A percentile compares a stretch with the other conserved stretches of the same genome.
phyloP scores from a whole-genome alignment of 192 early-diverging fungal genomes.

The Nowakowskiella sp. region DNA sequence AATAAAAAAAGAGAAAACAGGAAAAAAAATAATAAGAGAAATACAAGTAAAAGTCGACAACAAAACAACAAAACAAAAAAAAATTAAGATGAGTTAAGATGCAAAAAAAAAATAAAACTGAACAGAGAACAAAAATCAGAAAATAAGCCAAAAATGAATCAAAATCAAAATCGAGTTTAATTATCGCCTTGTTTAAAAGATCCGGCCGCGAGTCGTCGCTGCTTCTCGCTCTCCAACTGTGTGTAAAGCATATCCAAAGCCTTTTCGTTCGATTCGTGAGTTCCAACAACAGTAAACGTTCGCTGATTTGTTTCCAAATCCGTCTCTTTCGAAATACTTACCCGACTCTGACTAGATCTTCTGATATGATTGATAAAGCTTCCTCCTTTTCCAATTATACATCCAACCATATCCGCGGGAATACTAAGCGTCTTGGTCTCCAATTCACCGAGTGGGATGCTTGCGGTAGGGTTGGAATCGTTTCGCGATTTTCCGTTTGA shows the following conservation, averaged over 20 bases:
- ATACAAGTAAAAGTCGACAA: no score
- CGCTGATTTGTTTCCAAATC: constrained; percentile 70
- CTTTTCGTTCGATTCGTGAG: constrained; percentile 70
- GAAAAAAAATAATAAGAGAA: no score
- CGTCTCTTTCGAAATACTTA: constrained; percentile 71
- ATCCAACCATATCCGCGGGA: constrained; percentile 89
- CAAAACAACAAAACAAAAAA: no score
- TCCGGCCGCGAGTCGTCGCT: constrained; percentile 56
- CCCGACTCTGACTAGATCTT: constrained; percentile 28
- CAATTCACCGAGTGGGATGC: constrained; percentile 48
- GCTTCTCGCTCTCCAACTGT: constrained; percentile 73
- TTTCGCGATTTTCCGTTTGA: no score
- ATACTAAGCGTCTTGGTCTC: constrained; percentile 78
- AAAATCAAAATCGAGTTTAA: no score
- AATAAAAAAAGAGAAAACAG: no score
- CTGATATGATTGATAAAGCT: constrained; percentile 20
- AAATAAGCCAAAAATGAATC: no score
- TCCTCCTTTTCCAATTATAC: constrained; percentile 88
- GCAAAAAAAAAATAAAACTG: no score
- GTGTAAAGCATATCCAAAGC: constrained; percentile 75
- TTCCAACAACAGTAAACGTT: constrained; percentile 76
- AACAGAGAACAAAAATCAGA: no score
- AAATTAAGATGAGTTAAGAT: no score
- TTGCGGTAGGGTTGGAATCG: no score
- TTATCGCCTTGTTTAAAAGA: no score